These are phyloP conservation scores for Hyaloperonospora arabidopsidis DNA, from an alignment of 352 stramenopile species.

Conservation along the genomic window DNA sequence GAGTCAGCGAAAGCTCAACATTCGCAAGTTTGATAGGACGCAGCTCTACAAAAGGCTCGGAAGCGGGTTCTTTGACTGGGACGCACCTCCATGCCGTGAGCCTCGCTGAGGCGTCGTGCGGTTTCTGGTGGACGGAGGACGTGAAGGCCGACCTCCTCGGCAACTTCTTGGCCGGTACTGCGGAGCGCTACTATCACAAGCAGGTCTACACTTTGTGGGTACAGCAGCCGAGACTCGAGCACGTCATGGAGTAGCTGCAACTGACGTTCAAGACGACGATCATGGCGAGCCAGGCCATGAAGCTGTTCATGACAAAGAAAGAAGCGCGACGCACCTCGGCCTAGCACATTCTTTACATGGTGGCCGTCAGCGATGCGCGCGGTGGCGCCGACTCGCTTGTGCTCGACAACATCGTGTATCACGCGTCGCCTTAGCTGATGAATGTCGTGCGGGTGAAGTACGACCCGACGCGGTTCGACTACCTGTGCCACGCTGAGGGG, in stretches of 20 bases:
- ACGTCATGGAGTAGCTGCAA: constrained; percentile 5
- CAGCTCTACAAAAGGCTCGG: too few species aligned
- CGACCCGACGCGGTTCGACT: constrained; percentile 1
- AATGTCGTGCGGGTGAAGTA: not conserved
- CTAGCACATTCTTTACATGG: constrained; percentile 4
- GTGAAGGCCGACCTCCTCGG: too few species aligned
- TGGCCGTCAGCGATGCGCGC: not conserved
- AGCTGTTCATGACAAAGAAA: not conserved
- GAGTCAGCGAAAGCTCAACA: too few species aligned
- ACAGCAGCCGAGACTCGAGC: constrained; percentile 1
- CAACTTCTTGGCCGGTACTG: too few species aligned
- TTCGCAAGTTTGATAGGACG: too few species aligned
- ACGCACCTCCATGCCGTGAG: too few species aligned
- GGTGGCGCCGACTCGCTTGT: constrained; percentile 1
- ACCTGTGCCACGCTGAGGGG: constrained; percentile 2
- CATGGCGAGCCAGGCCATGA: constrained; percentile 2
- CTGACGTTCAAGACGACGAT: constrained; percentile 5
- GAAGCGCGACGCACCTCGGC: not conserved
- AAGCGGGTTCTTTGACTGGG: too few species aligned
- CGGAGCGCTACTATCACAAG: too few species aligned
- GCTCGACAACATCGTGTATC: constrained; percentile 1
- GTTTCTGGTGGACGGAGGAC: too few species aligned
- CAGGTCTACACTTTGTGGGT: too few species aligned
- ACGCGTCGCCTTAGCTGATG: too few species aligned
- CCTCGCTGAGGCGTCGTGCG: too few species aligned